Base-by-base conservation (phyloP, 257 asterid genomes). In the Parsonsia alboflavescens region DNA sequence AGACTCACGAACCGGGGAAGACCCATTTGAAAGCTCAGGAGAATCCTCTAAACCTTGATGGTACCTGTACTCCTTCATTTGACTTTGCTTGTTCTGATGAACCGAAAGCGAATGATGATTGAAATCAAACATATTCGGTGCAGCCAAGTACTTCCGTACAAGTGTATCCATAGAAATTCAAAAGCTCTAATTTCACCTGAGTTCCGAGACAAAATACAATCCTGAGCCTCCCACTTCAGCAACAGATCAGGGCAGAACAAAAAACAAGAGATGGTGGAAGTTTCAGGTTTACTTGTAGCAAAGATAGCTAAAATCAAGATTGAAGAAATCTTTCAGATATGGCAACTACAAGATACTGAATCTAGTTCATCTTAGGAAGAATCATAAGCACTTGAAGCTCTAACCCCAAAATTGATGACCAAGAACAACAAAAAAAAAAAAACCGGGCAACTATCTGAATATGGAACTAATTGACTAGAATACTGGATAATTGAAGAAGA, bases 101-200 rank as follows among this genome's bases (percentile, higher is more conserved):
- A 53, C 74, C 24, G 58, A 54, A 70, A 28, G 48, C 48, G 48
- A 30, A 30, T 52, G 74, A 33, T 30, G 21, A 49, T 28, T 30
- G 28, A 52, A 70, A 30, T 70, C 74, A 50, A 48, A 39, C 48
- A 70, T 24, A 70, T 70, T 50, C 46, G 26, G 21, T 7, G 74
- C 59, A 70, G 63, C 17, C 63, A 70, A 70, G 74, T 50, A 52
- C 56, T 28, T 46, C 17, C 30, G 28, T 12, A 70, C 74, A 5
- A 70, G 74, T 33, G 74, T 70, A 70, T 70, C 64, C 74, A 70
- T 70, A 70, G 22, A 50, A 13, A 30, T 69, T 28, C 26, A 48
- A 26, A 48, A 49, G 36, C 39, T 68, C 6, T 15, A 66, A 26
- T 46, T 17, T 67, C 22, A 39, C n/a, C 22, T 4, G 71, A 39